These are phyloP conservation scores for Oryza glumipatula DNA, from an alignment of 176 grass and related monocot genomes.

Conservation along the genomic window DNA sequence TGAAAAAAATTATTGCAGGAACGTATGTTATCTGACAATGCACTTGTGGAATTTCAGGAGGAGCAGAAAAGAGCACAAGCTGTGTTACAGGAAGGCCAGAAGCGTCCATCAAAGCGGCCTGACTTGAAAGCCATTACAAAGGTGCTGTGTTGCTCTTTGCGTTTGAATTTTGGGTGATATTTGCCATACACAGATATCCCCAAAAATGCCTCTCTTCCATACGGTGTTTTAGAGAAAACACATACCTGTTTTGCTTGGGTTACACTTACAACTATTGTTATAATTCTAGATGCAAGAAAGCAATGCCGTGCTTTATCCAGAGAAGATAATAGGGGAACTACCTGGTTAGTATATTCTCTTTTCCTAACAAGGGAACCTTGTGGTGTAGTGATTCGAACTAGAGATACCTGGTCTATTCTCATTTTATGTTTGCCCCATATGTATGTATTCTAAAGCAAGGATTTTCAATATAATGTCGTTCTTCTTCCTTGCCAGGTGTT, in stretches of 20 bases:
- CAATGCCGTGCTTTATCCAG: conserved; percentile 52
- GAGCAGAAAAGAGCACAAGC: conserved; percentile 60
- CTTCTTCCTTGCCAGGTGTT: conserved; percentile 48
- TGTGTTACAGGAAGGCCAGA: conserved; percentile 37
- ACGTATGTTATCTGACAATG: neutral
- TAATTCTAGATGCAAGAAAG: conserved; percentile 61
- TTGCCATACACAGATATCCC: too few species aligned
- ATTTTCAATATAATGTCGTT: conserved; percentile 1
- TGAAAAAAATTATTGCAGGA: neutral
- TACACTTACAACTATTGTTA: neutral
- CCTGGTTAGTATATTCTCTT: conserved; percentile 41
- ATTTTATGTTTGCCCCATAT: neutral
- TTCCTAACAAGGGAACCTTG: neutral
- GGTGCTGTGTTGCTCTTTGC: conserved; percentile 24
- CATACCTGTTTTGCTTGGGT: neutral
- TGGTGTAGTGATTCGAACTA: neutral
- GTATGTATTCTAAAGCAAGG: neutral
- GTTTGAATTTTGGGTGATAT: too few species aligned
- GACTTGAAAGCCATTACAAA: conserved; percentile 70
- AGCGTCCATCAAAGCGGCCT: conserved; percentile 58
- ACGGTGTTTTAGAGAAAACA: neutral
- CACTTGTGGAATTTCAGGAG: conserved; percentile 35
- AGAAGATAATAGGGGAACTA: conserved; percentile 62
- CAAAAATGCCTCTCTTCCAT: neutral
- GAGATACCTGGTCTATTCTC: neutral